These are phyloP conservation scores for Auxenochlorella protothecoides DNA, from an alignment of 139 green algal species.

Conservation along the genomic window DNA sequence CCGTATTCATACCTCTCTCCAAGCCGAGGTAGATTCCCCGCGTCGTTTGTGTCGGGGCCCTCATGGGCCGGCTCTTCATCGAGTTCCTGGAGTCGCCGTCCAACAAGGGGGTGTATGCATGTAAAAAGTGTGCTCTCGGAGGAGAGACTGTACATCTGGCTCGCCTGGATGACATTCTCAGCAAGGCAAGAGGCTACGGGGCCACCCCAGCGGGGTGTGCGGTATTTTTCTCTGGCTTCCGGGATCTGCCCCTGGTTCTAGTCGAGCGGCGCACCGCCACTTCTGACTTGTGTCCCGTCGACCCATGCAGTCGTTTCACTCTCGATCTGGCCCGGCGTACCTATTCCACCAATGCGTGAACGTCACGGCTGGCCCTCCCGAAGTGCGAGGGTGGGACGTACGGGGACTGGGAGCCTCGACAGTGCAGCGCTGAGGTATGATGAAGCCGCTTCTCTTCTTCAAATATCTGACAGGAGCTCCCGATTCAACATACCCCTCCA, in stretches of 20 bases:
- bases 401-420: neutral
- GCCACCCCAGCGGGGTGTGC: neutral
- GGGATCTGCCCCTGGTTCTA: neutral
- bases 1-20: no score
- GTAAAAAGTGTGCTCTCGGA: neutral
- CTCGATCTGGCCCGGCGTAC: slow-evolving; percentile 8
- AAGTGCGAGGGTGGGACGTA: neutral
- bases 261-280: neutral
- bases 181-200: neutral
- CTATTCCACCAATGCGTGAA: slow-evolving; percentile 7
- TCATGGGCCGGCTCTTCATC: neutral
- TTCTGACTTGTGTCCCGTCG: neutral
- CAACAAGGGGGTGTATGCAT: neutral
- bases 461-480: no score
- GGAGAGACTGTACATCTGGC: neutral
- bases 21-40: no score
- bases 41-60: no score
- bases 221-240: neutral
- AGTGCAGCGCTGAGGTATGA: neutral
- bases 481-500: neutral
- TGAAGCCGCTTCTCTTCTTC: neutral
- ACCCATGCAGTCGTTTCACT: slow-evolving; percentile 12
- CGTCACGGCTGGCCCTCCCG: slow-evolving; percentile 1
- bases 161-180: neutral
- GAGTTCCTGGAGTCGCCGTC: neutral